Base-by-base conservation (phyloP, 331 rosid genomes). In the Stylosanthes scabra region DNA sequence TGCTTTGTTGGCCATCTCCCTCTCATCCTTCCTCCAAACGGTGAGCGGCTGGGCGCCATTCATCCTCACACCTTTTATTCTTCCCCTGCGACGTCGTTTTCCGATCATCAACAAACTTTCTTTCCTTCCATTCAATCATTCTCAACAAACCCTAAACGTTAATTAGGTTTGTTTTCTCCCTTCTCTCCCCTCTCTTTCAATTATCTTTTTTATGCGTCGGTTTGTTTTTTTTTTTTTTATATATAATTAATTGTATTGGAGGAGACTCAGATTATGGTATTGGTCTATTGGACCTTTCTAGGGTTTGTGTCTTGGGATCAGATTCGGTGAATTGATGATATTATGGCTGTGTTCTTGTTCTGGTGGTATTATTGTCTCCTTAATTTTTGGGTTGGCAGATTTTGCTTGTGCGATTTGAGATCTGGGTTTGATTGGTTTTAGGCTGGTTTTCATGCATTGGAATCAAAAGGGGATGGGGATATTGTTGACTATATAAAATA, bases 221-320 rank as follows among this genome's bases (percentile, higher is more conserved):
- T 11, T 46, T 54, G 37, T 14, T 49, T n/a, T n/a, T n/a, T n/a
- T n/a, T n/a, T n/a, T n/a, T n/a, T n/a, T n/a, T n/a, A n/a, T n/a
- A n/a, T 29, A 45, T 58, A 49, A 45, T 39, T 20, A 20, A 20
- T 31, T 71, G 2, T 25, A 6, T 6, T 49, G 52, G 25, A 13
- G n/a, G 9, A 28, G 10, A 6, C 66, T 46, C 2, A 65, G 57
- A 66, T 20, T 1, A 20, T 20, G 25, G 25, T 3, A 31, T 31
- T 31, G 37, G 3, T 3, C 5, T 3, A 31, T 66, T 40, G 49
- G 61, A 61, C n/a, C 39, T 14, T 5, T 3, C 47, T 69, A 80
- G 80, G 69, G 77, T 63, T 80, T 69, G 61, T 46, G 15, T 11
- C 20, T 68, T 56, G 45, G 80, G 69, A 62, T 51, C 73, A 52